Conservation (phyloP, 2,329 filamentous ascomycete genomes). For the Fusarium verticillioides region DNA sequence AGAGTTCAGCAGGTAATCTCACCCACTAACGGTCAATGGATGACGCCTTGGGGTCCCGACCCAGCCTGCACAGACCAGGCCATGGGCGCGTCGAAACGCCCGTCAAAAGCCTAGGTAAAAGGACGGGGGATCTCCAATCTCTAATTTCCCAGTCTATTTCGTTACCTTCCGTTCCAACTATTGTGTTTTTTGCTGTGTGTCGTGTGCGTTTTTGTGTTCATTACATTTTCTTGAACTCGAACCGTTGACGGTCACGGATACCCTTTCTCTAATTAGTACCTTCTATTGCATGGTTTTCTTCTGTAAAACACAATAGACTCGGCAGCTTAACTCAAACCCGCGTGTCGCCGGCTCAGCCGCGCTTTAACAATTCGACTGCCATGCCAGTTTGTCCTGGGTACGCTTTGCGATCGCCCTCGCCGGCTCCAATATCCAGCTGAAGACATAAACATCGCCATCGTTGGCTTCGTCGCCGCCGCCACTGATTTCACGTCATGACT, state of each 20-base stretch:
- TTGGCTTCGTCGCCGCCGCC: slow-evolving; percentile 4
- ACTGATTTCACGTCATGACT: slow-evolving; percentile 39
- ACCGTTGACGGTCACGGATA: neutral
- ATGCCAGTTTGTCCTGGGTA: slow-evolving; percentile 39
- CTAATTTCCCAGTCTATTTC: slow-evolving; percentile 14
- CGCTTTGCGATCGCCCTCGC: slow-evolving; percentile 40
- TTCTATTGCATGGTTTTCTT: neutral
- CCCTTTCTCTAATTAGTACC: neutral
- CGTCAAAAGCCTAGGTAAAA: neutral
- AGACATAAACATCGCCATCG: slow-evolving; percentile 18
- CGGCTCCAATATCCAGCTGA: slow-evolving; percentile 36
- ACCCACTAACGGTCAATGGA: slow-evolving; percentile 27
- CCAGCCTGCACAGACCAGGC: slow-evolving; percentile 27
- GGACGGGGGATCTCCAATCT: slow-evolving; percentile 15
- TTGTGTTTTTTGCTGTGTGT: slow-evolving; percentile 1
- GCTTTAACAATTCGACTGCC: slow-evolving; percentile 35
- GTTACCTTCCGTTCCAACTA: neutral
- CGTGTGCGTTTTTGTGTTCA: slow-evolving; percentile 6
- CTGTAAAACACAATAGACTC: neutral
- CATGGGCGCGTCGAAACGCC: slow-evolving; percentile 25
- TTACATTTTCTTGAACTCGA: neutral
- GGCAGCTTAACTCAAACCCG: neutral
- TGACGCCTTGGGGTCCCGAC: slow-evolving; percentile 6
- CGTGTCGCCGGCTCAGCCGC: slow-evolving; percentile 35
- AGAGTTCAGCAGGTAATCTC: slow-evolving; percentile 24